These are phyloP conservation scores for Suillus variegatus DNA, from an alignment of 768 basidiomycete genomes.

Conservation along the genomic window DNA sequence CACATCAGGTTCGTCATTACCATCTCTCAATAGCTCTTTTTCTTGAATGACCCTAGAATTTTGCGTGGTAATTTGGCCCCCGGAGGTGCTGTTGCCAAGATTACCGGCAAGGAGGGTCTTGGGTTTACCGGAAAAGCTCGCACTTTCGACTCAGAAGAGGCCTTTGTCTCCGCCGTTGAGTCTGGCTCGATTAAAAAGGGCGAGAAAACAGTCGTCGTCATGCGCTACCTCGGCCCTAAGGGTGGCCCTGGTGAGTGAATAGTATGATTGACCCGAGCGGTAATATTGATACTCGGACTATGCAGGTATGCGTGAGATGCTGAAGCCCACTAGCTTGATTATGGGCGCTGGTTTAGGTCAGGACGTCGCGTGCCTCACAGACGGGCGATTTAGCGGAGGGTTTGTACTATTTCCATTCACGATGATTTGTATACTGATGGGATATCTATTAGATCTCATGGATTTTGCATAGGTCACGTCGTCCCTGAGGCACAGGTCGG, in stretches of 20 bases:
- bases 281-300: constrained; percentile 15
- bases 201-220: constrained; percentile 94
- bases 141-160: constrained; percentile 88
- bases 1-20: constrained; percentile 70
- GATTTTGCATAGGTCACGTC: constrained; percentile 96
- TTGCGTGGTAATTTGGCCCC: constrained; percentile 91
- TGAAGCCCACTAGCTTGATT: constrained; percentile 95
- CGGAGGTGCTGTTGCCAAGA: constrained; percentile 94
- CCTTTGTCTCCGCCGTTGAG: constrained; percentile 87
- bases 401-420: constrained; percentile 42
- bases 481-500: constrained; percentile 95
- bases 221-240: constrained; percentile 95
- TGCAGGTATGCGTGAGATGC: constrained; percentile 98
- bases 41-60: constrained; percentile 52
- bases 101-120: constrained; percentile 94
- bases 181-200: constrained; percentile 86
- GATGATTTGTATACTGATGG: constrained; percentile 19
- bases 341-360: constrained; percentile 97
- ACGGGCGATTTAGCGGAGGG: constrained; percentile 98
- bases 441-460: constrained; percentile 70
- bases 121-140: constrained; percentile 90
- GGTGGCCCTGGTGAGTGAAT: constrained; percentile 82
- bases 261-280: constrained; percentile 3
- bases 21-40: constrained; percentile 8
- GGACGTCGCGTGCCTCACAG: constrained; percentile 96